These are phyloP conservation scores for Ogataea siamensis DNA, from an alignment of 805 yeast species.

Conservation along the genomic window DNA sequence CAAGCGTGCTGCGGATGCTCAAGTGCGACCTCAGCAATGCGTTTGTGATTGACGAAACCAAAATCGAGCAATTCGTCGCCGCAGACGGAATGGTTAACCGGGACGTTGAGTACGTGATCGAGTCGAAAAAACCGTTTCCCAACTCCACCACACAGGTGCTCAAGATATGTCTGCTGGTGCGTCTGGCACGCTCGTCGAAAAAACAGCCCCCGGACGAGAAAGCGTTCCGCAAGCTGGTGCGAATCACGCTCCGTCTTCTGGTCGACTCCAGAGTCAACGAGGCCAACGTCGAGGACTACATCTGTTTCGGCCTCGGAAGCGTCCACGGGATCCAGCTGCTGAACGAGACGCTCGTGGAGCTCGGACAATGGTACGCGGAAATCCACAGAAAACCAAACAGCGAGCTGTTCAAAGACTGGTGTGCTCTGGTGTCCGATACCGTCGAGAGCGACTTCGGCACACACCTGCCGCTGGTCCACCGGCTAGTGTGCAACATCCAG, in stretches of 20 bases:
- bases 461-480: constrained; percentile 13
- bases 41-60: constrained; percentile 1
- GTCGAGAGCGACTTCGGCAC: constrained; percentile 7
- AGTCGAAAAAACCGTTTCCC: constrained; percentile 13
- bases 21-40: constrained; percentile 1
- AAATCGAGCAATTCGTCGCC: constrained; percentile 1
- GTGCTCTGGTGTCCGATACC: constrained; percentile 1
- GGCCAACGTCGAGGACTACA: constrained; percentile 12
- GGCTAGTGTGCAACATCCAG: constrained; percentile 16
- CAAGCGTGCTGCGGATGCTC: constrained; percentile 1
- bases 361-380: constrained; percentile 13
- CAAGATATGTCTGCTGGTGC: constrained; percentile 13
- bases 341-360: constrained; percentile 12
- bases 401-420: constrained; percentile 4
- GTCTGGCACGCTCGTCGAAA: constrained; percentile 4
- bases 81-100: constrained; percentile 1
- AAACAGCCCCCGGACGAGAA: neutral
- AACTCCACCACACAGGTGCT: constrained; percentile 13
- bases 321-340: constrained; percentile 15
- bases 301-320: constrained; percentile 1
- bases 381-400: neutral
- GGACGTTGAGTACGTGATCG: constrained; percentile 4
- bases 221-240: constrained; percentile 4
- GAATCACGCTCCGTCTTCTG: constrained; percentile 7
- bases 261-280: constrained; percentile 18